These are phyloP conservation scores for Hapsidospora chrysogenum DNA, from an alignment of 495 filamentous ascomycete genomes.

Conservation along the genomic window DNA sequence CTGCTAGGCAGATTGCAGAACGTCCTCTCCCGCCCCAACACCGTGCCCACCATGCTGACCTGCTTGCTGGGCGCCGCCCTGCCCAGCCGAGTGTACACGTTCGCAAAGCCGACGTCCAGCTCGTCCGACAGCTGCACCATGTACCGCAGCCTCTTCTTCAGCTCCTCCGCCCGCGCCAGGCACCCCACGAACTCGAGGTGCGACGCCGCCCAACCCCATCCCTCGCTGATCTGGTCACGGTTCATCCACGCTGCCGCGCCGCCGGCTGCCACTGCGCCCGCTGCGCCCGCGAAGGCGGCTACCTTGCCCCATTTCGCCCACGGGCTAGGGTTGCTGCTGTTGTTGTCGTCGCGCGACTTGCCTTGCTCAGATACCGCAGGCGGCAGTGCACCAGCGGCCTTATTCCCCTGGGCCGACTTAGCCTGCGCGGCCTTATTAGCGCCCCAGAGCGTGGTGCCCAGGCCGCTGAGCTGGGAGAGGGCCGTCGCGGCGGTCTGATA, in stretches of 20 bases:
- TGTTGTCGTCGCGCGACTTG: constrained; percentile 17
- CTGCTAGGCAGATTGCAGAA: constrained; percentile 64
- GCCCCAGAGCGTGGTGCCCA: constrained; percentile 45
- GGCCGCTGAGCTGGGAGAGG: constrained; percentile 45
- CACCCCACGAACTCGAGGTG: constrained; percentile 95
- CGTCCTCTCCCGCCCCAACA: constrained; percentile 46
- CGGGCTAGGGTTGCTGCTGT: constrained; percentile 29
- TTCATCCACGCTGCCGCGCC: constrained; percentile 77
- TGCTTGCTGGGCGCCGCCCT: constrained; percentile 30
- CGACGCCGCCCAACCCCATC: constrained; percentile 65
- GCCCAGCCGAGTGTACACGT: constrained; percentile 74
- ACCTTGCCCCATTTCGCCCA: constrained; percentile 60
- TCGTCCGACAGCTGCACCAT: constrained; percentile 39
- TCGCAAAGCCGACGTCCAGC: constrained; percentile 49
- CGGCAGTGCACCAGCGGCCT: constrained; percentile 13
- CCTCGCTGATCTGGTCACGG: constrained; percentile 54
- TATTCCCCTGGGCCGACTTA: constrained; percentile 12
- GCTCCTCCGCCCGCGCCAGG: constrained; percentile 59
- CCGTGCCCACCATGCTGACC: constrained; percentile 27
- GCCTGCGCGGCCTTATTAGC: constrained; percentile 18
- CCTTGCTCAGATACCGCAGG: no score
- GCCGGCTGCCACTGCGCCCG: constrained; percentile 67
- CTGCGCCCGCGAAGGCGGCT: constrained; percentile 69
- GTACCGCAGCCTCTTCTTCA: constrained; percentile 45
- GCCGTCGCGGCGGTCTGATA: constrained; percentile 57